phyloP scores from a whole-genome alignment of 306 rosid genomes.

The Quercus aquifolioides region DNA sequence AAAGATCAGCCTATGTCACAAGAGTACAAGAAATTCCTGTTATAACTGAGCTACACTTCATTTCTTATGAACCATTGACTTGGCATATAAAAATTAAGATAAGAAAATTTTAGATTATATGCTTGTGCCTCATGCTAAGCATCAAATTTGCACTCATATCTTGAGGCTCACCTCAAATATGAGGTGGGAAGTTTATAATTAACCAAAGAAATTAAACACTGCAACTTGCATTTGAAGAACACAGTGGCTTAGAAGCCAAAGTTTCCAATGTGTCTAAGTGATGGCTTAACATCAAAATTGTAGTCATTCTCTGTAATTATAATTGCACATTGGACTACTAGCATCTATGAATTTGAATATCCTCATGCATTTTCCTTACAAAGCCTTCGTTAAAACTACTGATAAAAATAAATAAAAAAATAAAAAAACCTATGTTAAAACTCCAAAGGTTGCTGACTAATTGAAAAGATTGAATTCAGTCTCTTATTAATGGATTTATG shows the following conservation, averaged over 20 bases:
- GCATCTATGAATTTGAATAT: not conserved
- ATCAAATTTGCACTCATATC: not conserved
- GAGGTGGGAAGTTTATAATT: not conserved
- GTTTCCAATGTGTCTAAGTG: not conserved
- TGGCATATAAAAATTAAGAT: not conserved
- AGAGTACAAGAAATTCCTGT: not conserved
- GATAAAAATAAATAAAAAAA: too few relatives aligned
- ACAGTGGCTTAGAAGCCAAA: too few relatives aligned
- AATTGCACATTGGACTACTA: not conserved
- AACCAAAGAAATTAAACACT: not conserved
- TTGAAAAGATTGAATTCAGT: not conserved
- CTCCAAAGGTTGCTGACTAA: not conserved
- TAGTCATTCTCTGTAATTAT: not conserved
- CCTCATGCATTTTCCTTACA: not conserved
- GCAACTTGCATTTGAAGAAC: too few relatives aligned
- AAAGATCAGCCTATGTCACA: conserved; percentile 58
- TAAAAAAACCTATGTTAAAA: not conserved
- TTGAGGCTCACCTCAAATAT: not conserved
- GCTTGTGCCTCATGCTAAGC: not conserved
- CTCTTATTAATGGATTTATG: not conserved
- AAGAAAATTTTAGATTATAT: not conserved
- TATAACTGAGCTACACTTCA: not conserved
- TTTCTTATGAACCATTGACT: not conserved
- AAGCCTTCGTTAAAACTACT: not conserved
- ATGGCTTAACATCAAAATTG: not conserved